A percentile compares a stretch with the other conserved stretches of the same genome.
These are phyloP conservation scores for Mortierella sp. DNA, from an alignment of 371 early-diverging fungal species.

Conservation along the genomic window DNA sequence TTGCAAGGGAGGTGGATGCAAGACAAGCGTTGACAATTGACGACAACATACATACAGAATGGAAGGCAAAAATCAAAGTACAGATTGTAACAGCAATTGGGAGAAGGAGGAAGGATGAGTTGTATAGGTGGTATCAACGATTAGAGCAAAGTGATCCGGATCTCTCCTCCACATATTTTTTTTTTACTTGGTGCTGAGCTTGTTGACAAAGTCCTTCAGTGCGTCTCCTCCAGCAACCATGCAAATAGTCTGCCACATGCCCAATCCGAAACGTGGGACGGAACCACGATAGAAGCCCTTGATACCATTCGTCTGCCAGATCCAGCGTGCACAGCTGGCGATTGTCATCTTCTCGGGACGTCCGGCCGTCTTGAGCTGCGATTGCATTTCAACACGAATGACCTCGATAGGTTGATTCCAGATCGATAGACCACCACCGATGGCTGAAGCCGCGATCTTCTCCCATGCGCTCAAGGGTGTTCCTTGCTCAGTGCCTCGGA, in stretches of 20 bases:
- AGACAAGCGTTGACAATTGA: too few relatives aligned
- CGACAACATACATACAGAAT: too few relatives aligned
- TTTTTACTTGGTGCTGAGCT: constrained; percentile 33
- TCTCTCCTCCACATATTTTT: too few relatives aligned
- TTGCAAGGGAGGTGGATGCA: too few relatives aligned
- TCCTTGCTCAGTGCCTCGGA: constrained; percentile 60
- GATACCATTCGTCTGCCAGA: constrained; percentile 89
- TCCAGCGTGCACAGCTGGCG: constrained; percentile 83
- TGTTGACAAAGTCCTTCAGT: constrained; percentile 50
- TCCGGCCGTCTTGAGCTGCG: constrained; percentile 83
- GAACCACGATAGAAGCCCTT: constrained; percentile 95
- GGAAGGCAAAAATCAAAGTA: too few relatives aligned
- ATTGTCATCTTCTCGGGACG: constrained; percentile 92
- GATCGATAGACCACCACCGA: constrained; percentile 92
- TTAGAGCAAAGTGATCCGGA: background rate
- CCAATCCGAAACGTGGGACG: constrained; percentile 90
- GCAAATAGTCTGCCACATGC: constrained; percentile 95
- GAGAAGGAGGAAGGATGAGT: too few relatives aligned
- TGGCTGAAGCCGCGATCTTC: constrained; percentile 80
- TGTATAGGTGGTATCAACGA: too few relatives aligned
- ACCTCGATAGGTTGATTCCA: constrained; percentile 99
- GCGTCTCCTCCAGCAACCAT: constrained; percentile 95
- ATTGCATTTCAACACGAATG: constrained; percentile 97
- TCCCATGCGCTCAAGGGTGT: constrained; percentile 63
- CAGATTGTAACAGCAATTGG: too few relatives aligned